Base-by-base conservation (phyloP, 257 asterid genomes). In the Solanum lycopersicoides region DNA sequence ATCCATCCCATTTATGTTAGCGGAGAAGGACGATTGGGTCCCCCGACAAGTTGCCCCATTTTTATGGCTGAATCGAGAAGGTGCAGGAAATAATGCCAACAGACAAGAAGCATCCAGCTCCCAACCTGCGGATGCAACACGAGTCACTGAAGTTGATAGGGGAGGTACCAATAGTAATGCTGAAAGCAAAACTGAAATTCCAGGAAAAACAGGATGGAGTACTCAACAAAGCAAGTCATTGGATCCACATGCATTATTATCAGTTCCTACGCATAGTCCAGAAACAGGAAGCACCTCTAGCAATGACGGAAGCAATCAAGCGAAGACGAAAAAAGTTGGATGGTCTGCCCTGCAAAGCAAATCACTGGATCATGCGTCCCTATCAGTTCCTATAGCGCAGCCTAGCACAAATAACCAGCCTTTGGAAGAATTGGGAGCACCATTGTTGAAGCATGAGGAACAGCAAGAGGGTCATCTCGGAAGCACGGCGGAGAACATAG, bases 11-110 rank as follows among this genome's bases (percentile, higher is more conserved):
- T 95, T 95, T 94, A 97, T 97, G 99, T 84, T 91, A 87, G 98
- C 98, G 0, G 98, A 97, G 89, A 94, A 94, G 91, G 96, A 95
- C 77, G 98, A 97, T 86, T 97, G 99, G 99, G 91, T 93, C 87
- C 98, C 98, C 3, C 93, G 93, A 89, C 92, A 89, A 44, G 91
- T 86, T 6, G 99, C 98, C 68, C 99, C 99, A 72, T 95, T 94
- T 90, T 89, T 92, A 92, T 97, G 98, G 98, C 91, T 90, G 85
- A 92, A 89, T 83, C 96, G 92, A 89, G 97, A 95, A 72, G 82
- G 93, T 59, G 88, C 28, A 72, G 77, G 85, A 85, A 89, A 84
- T 88, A 89, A 83, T 84, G 28, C 89, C 84, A 86, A 90, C 80
- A 84, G 89, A 44, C 93, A 90, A 91, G 91, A 84, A 74, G 94